These are phyloP conservation scores for Maudiozyma serrabonitensis DNA, from an alignment of 805 yeast genomes.

Conservation along the genomic window DNA sequence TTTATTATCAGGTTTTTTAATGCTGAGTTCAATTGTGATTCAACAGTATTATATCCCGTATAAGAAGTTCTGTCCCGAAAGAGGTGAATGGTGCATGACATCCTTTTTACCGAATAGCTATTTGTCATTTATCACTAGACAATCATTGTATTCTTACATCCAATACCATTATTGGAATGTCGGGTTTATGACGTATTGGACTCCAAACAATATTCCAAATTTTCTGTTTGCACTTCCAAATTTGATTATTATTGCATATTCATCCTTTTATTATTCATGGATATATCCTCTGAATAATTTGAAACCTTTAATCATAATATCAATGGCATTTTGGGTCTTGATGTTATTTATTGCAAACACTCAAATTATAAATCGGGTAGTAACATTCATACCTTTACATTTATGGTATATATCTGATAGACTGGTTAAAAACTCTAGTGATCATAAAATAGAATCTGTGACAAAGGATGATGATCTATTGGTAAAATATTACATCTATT, in stretches of 20 bases:
- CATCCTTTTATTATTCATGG: conserved; percentile 33
- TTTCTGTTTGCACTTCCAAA: conserved; percentile 70
- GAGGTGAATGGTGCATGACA: conserved; percentile 73
- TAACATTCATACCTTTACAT: conserved; percentile 65
- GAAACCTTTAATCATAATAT: conserved; percentile 35
- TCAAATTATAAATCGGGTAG: conserved; percentile 75
- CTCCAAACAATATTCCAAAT: conserved; percentile 69
- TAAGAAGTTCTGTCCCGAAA: conserved; percentile 49
- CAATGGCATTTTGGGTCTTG: conserved; percentile 37
- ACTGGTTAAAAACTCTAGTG: conserved; percentile 13
- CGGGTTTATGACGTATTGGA: conserved; percentile 81
- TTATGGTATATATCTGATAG: conserved; percentile 58
- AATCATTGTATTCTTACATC: conserved; percentile 54
- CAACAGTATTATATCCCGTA: conserved; percentile 46
- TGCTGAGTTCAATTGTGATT: conserved; percentile 38
- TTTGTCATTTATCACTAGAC: conserved; percentile 10
- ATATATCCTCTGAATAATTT: conserved; percentile 31
- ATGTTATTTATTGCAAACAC: conserved; percentile 64
- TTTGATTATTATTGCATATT: conserved; percentile 34
- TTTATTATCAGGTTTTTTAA: conserved; percentile 45
- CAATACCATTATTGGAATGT: conserved; percentile 77
- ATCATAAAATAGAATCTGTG: conserved; percentile 8
- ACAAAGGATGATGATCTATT: conserved; percentile 8
- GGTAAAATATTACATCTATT: conserved; percentile 35
- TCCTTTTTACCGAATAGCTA: conserved; percentile 16